A percentile compares a stretch with the other conserved stretches of the same genome.
Conservation (phyloP, 139 green algal genomes). For the Nannochloris sp. region DNA sequence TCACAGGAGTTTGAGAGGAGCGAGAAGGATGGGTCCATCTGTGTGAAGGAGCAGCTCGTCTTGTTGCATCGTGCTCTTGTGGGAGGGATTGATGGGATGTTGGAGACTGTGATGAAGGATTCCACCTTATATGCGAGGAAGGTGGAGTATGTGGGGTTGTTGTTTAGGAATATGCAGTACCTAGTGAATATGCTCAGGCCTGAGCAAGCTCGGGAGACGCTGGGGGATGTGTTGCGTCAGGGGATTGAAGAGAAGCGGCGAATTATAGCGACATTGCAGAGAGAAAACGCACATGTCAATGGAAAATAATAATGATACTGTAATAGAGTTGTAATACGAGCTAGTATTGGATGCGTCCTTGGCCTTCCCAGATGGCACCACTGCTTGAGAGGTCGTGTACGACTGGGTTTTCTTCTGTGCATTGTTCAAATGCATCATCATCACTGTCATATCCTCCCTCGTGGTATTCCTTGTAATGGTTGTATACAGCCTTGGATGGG, state of each 20-base stretch:
- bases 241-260: neutral
- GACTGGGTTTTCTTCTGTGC: neutral
- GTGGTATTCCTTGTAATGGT: conserved; percentile 11
- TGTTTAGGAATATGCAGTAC: conserved; percentile 58
- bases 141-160: conserved; percentile 37
- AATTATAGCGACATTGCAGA: neutral
- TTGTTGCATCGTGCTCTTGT: conserved; percentile 50
- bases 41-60: conserved; percentile 42
- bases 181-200: conserved; percentile 52
- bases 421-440: neutral
- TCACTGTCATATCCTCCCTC: conserved; percentile 8
- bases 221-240: conserved; percentile 12
- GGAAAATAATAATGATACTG: neutral
- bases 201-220: conserved; percentile 36
- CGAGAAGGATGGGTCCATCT: conserved; percentile 26
- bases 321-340: neutral
- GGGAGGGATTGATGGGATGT: conserved; percentile 41
- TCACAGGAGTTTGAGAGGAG: conserved; percentile 15
- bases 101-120: conserved; percentile 35
- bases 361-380: too few relatives aligned
- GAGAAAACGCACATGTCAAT: neutral
- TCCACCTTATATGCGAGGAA: conserved; percentile 32
- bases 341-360: too few relatives aligned
- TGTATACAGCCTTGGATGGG: neutral
- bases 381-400: too few relatives aligned